These are phyloP conservation scores for Phialophora tarda DNA, from an alignment of 2,329 filamentous ascomycete species.

Conservation along the genomic window DNA sequence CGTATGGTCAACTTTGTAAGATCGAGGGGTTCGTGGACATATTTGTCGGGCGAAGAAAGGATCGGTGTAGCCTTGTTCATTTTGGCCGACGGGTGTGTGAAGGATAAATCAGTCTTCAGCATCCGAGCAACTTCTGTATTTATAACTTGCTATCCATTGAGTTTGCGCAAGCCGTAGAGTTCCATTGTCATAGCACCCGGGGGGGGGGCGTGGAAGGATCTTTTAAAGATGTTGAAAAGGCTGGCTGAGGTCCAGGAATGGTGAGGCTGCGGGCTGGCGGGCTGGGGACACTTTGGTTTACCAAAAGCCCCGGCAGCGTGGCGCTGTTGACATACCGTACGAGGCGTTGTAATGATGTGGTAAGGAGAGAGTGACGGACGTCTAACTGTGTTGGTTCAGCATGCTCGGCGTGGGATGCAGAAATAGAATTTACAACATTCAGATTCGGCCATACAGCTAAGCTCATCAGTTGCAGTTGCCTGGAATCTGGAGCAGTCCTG, in stretches of 20 bases:
- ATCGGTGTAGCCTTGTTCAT: not conserved
- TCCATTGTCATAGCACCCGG: not conserved
- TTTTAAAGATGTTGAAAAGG: not conserved
- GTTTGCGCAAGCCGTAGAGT: not conserved
- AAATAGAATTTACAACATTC: too few relatives aligned
- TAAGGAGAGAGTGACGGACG: too few relatives aligned
- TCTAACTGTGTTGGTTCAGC: too few relatives aligned
- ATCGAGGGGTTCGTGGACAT: not conserved
- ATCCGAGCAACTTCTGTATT: not conserved
- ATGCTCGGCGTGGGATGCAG: too few relatives aligned
- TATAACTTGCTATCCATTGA: not conserved
- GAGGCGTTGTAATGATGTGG: too few relatives aligned
- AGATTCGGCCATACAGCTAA: too few relatives aligned
- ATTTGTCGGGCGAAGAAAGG: not conserved
- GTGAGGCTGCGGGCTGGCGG: not conserved
- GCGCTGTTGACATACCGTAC: too few relatives aligned
- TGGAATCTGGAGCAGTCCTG: too few relatives aligned
- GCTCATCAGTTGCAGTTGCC: too few relatives aligned
- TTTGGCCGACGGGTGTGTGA: not conserved
- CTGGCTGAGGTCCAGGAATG: not conserved
- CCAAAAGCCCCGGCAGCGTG: too few relatives aligned
- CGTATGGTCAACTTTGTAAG: not conserved
- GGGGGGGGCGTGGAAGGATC: not conserved
- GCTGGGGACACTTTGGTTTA: too few relatives aligned
- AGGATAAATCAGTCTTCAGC: not conserved